Conservation (phyloP, 805 yeast species). For the Candida arabinofermentans region DNA sequence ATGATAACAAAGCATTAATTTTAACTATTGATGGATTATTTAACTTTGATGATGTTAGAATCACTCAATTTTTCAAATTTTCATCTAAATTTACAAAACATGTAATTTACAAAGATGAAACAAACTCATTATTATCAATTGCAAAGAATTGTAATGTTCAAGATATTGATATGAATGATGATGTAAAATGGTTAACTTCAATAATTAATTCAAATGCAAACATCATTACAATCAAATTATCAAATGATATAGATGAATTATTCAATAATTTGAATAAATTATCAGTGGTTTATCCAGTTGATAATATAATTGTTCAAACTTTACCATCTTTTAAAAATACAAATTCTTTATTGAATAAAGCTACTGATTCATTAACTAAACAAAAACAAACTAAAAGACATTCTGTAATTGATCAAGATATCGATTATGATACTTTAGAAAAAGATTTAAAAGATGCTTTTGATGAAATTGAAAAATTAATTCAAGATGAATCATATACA, state of each 20-base stretch:
- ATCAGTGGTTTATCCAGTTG: conserved; percentile 7
- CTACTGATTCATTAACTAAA: conserved; percentile 13
- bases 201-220: conserved; percentile 1
- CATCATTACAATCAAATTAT: conserved; percentile 4
- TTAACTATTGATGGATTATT: no score
- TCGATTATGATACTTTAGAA: conserved; percentile 24
- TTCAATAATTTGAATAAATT: conserved; percentile 12
- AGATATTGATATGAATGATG: conserved; percentile 2
- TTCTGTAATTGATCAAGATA: conserved; percentile 16
- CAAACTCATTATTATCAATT: neutral
- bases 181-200: conserved; percentile 11
- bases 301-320: conserved; percentile 30
- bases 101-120: conserved; percentile 17
- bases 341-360: conserved; percentile 14
- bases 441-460: conserved; percentile 29
- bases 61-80: no score
- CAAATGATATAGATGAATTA: conserved; percentile 7
- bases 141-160: conserved; percentile 8
- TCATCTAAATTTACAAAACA: conserved; percentile 16
- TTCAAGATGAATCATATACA: conserved; percentile 24
- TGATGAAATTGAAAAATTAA: conserved; percentile 24
- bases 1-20: no score
- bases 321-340: conserved; percentile 22
- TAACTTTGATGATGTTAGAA: no score
- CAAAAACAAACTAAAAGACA: conserved; percentile 12